A percentile compares a stretch with the other conserved stretches of the same genome.
These are phyloP conservation scores for Vitis riparia DNA, from an alignment of 164 flowering plant genomes.

Conservation along the genomic window DNA sequence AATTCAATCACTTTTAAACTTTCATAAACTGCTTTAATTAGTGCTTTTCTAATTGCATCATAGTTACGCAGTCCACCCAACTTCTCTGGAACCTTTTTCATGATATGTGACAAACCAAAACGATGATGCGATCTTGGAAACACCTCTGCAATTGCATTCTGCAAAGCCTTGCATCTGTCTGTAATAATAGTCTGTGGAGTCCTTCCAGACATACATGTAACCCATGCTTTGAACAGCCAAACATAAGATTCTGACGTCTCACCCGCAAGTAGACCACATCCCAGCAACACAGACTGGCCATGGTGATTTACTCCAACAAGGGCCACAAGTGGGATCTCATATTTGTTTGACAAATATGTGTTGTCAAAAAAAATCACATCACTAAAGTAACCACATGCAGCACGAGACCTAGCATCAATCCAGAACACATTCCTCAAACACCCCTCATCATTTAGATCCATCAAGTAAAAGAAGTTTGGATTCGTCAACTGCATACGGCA, in stretches of 20 bases:
- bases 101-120: constrained; percentile 47
- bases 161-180: constrained; percentile 47
- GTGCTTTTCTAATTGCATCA: constrained; percentile 46
- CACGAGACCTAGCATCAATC: constrained; percentile 42
- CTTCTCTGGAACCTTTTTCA: constrained; percentile 58
- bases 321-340: constrained; percentile 46
- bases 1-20: constrained; percentile 55
- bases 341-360: constrained; percentile 35
- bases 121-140: constrained; percentile 65
- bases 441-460: constrained; percentile 44
- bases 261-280: constrained; percentile 46
- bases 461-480: constrained; percentile 43
- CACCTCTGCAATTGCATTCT: constrained; percentile 49
- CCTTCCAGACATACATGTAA: constrained; percentile 39
- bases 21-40: constrained; percentile 49
- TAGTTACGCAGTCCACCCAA: constrained; percentile 51
- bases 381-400: constrained; percentile 40
- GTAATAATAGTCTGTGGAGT: constrained; percentile 65
- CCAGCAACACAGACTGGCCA: constrained; percentile 40
- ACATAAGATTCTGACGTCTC: constrained; percentile 49
- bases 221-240: constrained; percentile 73
- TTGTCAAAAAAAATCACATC: constrained; percentile 43
- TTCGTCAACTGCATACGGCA: constrained; percentile 46
- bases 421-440: constrained; percentile 40
- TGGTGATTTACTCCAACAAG: constrained; percentile 50